Percentiles rank a stretch among this genome's conserved stretches.
phyloP scores from a whole-genome alignment of 345 rosid genomes.

The Gossypium thurberi region DNA sequence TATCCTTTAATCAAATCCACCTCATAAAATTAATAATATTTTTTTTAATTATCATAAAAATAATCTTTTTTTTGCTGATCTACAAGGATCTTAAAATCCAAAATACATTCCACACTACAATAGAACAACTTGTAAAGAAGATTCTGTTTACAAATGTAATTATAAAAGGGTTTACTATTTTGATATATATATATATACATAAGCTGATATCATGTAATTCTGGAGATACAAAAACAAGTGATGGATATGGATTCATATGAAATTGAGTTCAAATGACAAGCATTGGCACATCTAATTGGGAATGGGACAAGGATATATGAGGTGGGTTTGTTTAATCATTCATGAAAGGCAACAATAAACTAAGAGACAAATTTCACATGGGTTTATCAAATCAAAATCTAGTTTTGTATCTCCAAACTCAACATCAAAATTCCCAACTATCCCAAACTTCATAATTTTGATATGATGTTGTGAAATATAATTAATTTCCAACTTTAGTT shows the following conservation, averaged over 20 bases:
- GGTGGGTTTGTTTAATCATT: background rate
- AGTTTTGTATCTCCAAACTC: background rate
- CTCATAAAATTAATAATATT: too few relatives aligned
- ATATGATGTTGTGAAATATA: background rate
- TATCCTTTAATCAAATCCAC: too few relatives aligned
- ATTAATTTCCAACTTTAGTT: background rate
- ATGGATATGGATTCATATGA: background rate
- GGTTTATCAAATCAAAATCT: conserved; percentile 6
- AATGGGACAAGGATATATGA: background rate
- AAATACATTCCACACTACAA: too few relatives aligned
- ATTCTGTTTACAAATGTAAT: too few relatives aligned
- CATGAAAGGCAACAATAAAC: background rate
- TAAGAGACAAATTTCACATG: conserved; percentile 4
- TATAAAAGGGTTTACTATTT: too few relatives aligned
- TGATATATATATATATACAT: too few relatives aligned
- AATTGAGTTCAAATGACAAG: background rate
- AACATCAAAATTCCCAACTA: background rate
- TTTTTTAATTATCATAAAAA: too few relatives aligned
- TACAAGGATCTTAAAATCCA: too few relatives aligned
- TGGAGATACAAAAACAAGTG: background rate
- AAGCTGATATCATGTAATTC: too few relatives aligned
- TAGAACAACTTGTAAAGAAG: too few relatives aligned
- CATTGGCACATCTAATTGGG: background rate
- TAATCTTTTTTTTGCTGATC: too few relatives aligned
- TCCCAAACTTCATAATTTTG: background rate